Conservation (phyloP, 164 flowering plant species). For the Cinnamomum micranthum region DNA sequence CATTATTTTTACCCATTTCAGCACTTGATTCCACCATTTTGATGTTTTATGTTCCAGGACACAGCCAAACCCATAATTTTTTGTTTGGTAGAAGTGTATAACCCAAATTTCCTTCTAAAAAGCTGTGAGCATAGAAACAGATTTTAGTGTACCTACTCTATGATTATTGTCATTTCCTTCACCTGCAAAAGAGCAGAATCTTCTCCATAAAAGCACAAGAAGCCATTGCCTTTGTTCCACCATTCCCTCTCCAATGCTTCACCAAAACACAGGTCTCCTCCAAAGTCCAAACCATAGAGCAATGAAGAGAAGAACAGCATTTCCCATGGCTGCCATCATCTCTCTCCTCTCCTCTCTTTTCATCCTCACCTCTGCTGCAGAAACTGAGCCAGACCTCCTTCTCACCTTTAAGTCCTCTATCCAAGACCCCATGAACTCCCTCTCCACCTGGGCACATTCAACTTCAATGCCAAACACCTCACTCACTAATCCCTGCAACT, state of each 20-base stretch:
- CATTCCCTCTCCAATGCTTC: not conserved
- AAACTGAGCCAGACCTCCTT: constrained; percentile 43
- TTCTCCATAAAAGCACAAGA: not conserved
- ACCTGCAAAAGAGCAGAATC: not conserved
- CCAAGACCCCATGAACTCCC: constrained; percentile 51
- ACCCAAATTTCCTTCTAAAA: too few relatives aligned
- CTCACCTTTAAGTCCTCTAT: constrained; percentile 67
- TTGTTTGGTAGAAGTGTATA: too few relatives aligned
- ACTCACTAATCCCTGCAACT: constrained; percentile 48
- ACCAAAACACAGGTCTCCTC: not conserved
- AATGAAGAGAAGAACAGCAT: not conserved
- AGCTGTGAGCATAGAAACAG: too few relatives aligned
- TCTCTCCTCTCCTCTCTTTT: constrained; percentile 29
- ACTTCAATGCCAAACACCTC: constrained; percentile 24
- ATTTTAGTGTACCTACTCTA: too few relatives aligned
- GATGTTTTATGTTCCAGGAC: too few relatives aligned
- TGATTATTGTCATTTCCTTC: not conserved
- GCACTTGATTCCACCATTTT: too few relatives aligned
- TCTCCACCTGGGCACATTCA: constrained; percentile 59
- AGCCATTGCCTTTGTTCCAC: not conserved
- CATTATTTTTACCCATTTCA: too few relatives aligned
- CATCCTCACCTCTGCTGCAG: constrained; percentile 7
- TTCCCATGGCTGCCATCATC: not conserved
- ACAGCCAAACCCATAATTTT: too few relatives aligned
- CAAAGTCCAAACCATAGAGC: not conserved